A percentile compares a stretch with the other conserved stretches of the same genome.
phyloP scores from a whole-genome alignment of 1,139 yeast genomes.

The Suhomyces choctaworum region DNA sequence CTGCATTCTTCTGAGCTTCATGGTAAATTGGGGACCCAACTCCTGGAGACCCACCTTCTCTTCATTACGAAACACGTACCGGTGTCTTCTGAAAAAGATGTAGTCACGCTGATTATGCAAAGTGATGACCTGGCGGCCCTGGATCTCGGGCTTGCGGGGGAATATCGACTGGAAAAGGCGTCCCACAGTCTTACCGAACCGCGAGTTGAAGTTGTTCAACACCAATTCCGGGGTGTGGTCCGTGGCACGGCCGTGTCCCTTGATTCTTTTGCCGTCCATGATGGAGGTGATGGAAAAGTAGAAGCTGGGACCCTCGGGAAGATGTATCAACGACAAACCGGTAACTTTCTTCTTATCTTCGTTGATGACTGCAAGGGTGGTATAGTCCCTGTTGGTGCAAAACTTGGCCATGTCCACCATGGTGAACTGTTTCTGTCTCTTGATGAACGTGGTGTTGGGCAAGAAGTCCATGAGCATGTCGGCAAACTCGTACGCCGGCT shows the following conservation, averaged over 20 bases:
- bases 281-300: conserved; percentile 85
- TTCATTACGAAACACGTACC: conserved; percentile 85
- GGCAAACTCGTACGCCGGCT: conserved; percentile 87
- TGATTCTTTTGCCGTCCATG: conserved; percentile 69
- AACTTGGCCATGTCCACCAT: conserved; percentile 85
- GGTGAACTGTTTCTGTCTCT: conserved; percentile 78
- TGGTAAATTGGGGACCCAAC: conserved; percentile 93
- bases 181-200: conserved; percentile 92
- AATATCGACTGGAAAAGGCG: conserved; percentile 86
- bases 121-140: conserved; percentile 94
- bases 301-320: conserved; percentile 94
- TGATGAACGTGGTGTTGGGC: conserved; percentile 83
- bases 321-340: conserved; percentile 87
- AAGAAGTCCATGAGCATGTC: conserved; percentile 80
- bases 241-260: conserved; percentile 89
- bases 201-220: conserved; percentile 85
- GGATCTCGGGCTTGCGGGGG: conserved; percentile 90
- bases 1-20: conserved; percentile 83
- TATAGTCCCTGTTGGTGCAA: conserved; percentile 79
- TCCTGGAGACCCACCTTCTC: conserved; percentile 94
- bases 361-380: conserved; percentile 84
- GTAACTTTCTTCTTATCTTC: conserved; percentile 92
- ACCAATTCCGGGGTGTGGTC: conserved; percentile 89
- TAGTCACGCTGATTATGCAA: conserved; percentile 95
- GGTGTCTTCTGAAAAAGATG: conserved; percentile 91